Base-by-base conservation (phyloP, 257 asterid species). In the Apocynum venetum region DNA sequence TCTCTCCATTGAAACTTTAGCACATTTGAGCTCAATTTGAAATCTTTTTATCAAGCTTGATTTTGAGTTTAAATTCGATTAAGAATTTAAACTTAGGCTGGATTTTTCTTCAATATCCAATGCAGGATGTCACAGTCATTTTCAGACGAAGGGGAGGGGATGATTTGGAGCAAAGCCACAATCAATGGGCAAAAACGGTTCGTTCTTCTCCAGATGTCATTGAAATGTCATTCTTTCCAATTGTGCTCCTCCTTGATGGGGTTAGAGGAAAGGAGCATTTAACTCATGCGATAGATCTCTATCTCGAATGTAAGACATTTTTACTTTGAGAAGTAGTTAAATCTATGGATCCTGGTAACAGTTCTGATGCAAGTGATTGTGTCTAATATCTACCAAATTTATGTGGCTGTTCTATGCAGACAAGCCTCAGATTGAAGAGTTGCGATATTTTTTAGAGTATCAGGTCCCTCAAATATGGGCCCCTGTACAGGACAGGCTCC, bases 111-210 rank as follows among this genome's bases (percentile, higher is more conserved):
- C 46, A 40, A 69, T 64, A 65, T 75, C 77, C 77, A 44, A 69
- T 89, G 85, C 88, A 93, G 98, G 98, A 93, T 81, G 87, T 89
- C 53, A 93, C 97, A 0, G 91, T 89, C 76, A 93, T 91, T 80
- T 93, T 91, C 84, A 83, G 97, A 87, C 84, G 97, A 85, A 91
- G 94, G 76, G 97, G 97, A 79, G 98, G 97, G 79, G 98, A 91
- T 80, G 97, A 91, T 86, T 87, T 93, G 78, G 97, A 93, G 81
- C 97, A 88, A 84, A 88, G 87, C 89, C 97, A 93, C 85, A 80
- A 78, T 71, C 91, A 86, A 55, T 91, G 97, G 97, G 94, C 83
- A 7, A 85, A 78, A 82, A 89, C 98, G 0, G 89, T 93, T 46
- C 82, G 80, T 76, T 91, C 94, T 52, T 89, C 96, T 47, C 98